These are phyloP conservation scores for Trichosanthes cucumerina DNA, from an alignment of 306 rosid genomes.

Conservation along the genomic window DNA sequence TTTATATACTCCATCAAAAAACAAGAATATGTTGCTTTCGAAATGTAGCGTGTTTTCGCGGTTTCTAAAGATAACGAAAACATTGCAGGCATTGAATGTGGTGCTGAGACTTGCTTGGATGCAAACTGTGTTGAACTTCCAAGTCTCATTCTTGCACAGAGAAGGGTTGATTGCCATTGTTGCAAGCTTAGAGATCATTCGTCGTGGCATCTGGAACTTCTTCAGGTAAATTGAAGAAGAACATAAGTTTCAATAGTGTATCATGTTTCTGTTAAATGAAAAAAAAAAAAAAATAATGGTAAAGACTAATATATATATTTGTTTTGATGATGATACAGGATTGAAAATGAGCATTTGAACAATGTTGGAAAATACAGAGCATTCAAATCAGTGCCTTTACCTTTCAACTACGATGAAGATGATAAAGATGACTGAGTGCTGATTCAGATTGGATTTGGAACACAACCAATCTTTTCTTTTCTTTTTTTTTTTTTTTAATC, in stretches of 20 bases:
- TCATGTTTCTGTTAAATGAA: neutral
- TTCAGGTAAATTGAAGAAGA: slow-evolving; percentile 33
- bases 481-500: no score
- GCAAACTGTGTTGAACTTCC: slow-evolving; percentile 36
- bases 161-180: slow-evolving; percentile 28
- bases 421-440: neutral
- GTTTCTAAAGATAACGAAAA: neutral
- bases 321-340: neutral
- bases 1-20: neutral
- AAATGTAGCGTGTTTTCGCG: neutral
- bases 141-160: slow-evolving; percentile 26
- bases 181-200: slow-evolving; percentile 53
- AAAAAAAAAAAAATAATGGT: no score
- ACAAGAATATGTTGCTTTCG: neutral
- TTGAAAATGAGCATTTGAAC: slow-evolving; percentile 5
- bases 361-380: slow-evolving; percentile 7
- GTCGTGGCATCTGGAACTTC: slow-evolving; percentile 70
- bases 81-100: slow-evolving; percentile 43
- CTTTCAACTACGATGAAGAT: slow-evolving; percentile 11
- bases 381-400: slow-evolving; percentile 1
- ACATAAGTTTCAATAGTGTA: no score
- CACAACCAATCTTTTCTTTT: neutral
- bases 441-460: neutral
- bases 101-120: slow-evolving; percentile 68
- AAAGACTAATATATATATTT: neutral